Conservation (phyloP, 1,139 yeast species). For the Blastobotrys malaysiensis region DNA sequence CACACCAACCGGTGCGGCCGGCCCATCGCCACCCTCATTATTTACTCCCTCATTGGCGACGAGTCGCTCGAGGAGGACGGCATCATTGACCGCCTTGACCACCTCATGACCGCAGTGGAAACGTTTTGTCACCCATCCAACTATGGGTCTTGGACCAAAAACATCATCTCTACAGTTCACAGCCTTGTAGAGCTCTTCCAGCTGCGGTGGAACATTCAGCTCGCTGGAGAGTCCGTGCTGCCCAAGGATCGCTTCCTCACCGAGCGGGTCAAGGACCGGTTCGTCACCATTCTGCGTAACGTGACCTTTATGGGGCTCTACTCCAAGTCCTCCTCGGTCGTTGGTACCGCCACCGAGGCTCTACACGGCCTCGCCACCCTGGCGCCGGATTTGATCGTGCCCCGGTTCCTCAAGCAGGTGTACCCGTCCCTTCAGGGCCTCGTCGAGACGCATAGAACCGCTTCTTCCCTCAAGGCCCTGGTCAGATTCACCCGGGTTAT, state of each 20-base stretch:
- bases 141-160: conserved; percentile 74
- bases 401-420: conserved; percentile 61
- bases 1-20: conserved; percentile 27
- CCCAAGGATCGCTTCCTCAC: conserved; percentile 46
- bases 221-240: conserved; percentile 30
- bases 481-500: conserved; percentile 64
- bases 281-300: conserved; percentile 55
- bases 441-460: conserved; percentile 76
- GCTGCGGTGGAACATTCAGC: conserved; percentile 35
- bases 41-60: conserved; percentile 56
- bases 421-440: conserved; percentile 78
- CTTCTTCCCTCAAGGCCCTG: conserved; percentile 65
- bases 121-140: conserved; percentile 93
- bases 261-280: conserved; percentile 40
- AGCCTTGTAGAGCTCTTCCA: conserved; percentile 31
- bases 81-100: conserved; percentile 49
- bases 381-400: conserved; percentile 57
- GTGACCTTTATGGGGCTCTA: conserved; percentile 70
- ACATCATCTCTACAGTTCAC: conserved; percentile 60
- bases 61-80: conserved; percentile 37
- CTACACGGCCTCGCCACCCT: conserved; percentile 62
- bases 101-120: conserved; percentile 63
- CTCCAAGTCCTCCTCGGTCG: conserved; percentile 57
- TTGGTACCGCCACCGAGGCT: conserved; percentile 56
- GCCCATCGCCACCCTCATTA: conserved; percentile 51